Conservation (phyloP, 73 alveolate genomes). For the Paramecium primaurelia region DNA sequence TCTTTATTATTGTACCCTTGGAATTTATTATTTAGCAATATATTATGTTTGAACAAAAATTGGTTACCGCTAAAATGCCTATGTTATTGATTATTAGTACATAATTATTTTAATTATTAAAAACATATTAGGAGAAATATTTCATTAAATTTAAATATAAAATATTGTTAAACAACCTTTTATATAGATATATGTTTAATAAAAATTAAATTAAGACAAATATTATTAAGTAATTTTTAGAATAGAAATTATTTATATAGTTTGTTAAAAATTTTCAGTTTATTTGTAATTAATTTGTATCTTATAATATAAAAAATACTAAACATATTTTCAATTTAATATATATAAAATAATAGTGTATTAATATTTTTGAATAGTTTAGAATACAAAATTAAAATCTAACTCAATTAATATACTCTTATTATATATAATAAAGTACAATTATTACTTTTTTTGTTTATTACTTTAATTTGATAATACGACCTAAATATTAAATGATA, state of each 20-base stretch:
- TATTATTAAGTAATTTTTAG: background rate
- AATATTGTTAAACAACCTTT: background rate
- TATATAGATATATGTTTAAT: background rate
- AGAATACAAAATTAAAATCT: no score
- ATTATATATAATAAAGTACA: background rate
- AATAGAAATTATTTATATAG: no score
- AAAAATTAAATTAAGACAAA: background rate
- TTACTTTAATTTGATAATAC: background rate
- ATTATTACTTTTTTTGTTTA: background rate
- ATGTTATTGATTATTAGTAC: background rate
- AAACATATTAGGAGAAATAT: background rate
- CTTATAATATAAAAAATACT: no score
- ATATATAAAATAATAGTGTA: no score
- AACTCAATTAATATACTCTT: background rate
- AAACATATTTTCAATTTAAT: no score
- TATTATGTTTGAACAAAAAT: background rate
- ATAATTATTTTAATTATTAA: background rate
- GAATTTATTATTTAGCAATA: background rate
- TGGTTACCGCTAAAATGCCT: background rate
- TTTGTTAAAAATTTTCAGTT: no score
- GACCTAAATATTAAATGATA: background rate
- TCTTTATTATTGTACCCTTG: background rate
- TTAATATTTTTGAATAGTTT: no score
- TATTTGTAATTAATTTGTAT: no score
- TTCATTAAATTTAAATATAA: background rate